Base-by-base conservation (phyloP, 305 asterid species). In the Rubia peregrina region DNA sequence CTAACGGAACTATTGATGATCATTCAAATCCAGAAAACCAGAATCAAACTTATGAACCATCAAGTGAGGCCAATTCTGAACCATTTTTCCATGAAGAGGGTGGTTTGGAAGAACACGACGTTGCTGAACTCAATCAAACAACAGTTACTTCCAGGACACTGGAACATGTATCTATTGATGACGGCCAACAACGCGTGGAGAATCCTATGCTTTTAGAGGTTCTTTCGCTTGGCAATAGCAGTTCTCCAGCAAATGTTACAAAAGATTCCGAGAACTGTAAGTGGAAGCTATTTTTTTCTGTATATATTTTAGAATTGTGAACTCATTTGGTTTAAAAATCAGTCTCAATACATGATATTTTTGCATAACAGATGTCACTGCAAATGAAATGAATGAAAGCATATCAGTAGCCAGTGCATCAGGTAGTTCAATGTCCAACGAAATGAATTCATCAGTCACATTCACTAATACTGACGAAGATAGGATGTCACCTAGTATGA, bases 131-230 rank as follows among this genome's bases (percentile, higher is more conserved):
- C 74, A 75, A 70, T 75, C 70, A 79, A 62, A 73, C 71, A 59
- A 66, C 77, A 4, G 60, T 22, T 72, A 48, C 77, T 60, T 68
- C 83, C 55, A 53, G 70, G 68, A 36, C 77, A 62, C 77, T 76
- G 22, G 87, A 82, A 70, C 73, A 80, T 49, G 72, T 81, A 67
- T 74, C 87, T 40, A 57, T 80, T 26, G 76, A 73, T 46, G 85
- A 78, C 21, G 76, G 75, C 56, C 72, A 71, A 67, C 78, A 68
- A 36, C 42, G 74, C 9, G 68, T 56, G 24, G 90, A 78, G 72
- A 69, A 56, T 68, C 55, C 72, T 22, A 75, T 78, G 43, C 82
- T 80, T 9, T 82, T 90, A 14, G 97, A 87, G 80, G 71, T 82
- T 51, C 79, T 83, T 67, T 77, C 90, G 33, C 61, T 80, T 24